A percentile compares a stretch with the other conserved stretches of the same genome.
Evolutionary conservation across 2,329 filamentous ascomycete species (phyloP).

Genomic region (Cryphonectria japonica): DNA sequence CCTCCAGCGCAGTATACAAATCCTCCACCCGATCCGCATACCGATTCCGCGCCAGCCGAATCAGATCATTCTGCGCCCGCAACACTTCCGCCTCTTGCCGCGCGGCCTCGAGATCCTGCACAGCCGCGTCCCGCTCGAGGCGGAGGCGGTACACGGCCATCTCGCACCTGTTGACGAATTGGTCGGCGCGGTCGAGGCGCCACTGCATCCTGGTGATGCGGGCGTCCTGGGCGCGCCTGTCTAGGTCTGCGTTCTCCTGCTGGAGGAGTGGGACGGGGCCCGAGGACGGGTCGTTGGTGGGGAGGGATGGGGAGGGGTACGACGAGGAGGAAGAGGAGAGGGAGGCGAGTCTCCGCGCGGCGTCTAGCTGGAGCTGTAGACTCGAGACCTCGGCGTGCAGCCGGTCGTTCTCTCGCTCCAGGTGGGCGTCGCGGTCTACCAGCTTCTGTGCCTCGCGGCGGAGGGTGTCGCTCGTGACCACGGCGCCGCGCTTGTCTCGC

Average conservation of each 20-base stretch:
- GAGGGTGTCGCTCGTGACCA: constrained; percentile 66
- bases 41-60: constrained; percentile 4
- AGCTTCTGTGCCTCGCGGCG: constrained; percentile 59
- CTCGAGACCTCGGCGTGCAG: constrained; percentile 56
- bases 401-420: constrained; percentile 58
- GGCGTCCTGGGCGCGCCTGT: constrained; percentile 57
- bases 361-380: constrained; percentile 54
- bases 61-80: not conserved
- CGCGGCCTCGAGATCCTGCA: not conserved
- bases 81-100: not conserved
- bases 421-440: constrained; percentile 59
- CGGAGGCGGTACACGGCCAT: constrained; percentile 65
- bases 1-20: not conserved
- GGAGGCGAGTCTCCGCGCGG: constrained; percentile 37
- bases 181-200: constrained; percentile 53
- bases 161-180: constrained; percentile 64
- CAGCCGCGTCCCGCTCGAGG: constrained; percentile 59
- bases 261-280: too few species aligned
- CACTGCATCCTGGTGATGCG: constrained; percentile 64
- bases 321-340: constrained; percentile 34
- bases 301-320: too few species aligned
- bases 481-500: constrained; percentile 53
- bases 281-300: too few species aligned
- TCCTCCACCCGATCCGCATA: constrained; percentile 6
- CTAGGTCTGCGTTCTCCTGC: constrained; percentile 36